Evolutionary conservation across 2,329 filamentous ascomycete species (phyloP), one percentile per base, ranked within the genome.

Genomic region (Pseudonectria foliicola): DNA sequence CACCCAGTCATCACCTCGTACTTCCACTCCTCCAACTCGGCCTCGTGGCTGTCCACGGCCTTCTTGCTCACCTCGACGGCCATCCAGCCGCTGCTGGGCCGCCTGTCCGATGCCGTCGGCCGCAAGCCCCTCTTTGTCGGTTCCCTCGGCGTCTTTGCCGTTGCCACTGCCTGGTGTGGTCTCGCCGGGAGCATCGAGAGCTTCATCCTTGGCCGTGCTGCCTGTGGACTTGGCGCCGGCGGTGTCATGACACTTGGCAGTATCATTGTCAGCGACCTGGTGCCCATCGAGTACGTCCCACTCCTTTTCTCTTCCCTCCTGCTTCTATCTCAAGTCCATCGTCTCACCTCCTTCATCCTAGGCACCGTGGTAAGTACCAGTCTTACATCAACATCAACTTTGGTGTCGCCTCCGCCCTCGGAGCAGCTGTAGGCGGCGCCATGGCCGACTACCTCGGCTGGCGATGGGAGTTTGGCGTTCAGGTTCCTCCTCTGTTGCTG

Each of bases 1-100:
- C 85, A 92, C 56, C 84, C 85, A 0, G 82, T 85, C 38, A 87
- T 90, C 42, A 88, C 84, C 1, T 87, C 82, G 1, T 78, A 89
- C 56, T 90, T 90, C 58, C 66, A 79, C 41, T 75, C 82, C 31
- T 84, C 83, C 23, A 87, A 90, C 56, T 77, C 77, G 30, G 85
- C 85, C 3, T 87, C 84, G 2, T 92, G 85, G 85, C 68, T 90
- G 4, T 87, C 83, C 2, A 90, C 85, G 0, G 77, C 82, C 0
- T 90, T 88, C 45, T 61, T 90, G 25, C 68, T 92, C 25, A 87
- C 85, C 0, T 84, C 77, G 4, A 88, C 84, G 2, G 77, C 80
- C 15, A 81, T 86, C 38, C 81, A 88, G 58, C 84, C 85, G 1
- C 62, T 90, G 1, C 75, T 85, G 44, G 85, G 83, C 3, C 73